Percentiles rank a stretch among this genome's conserved stretches.
These are phyloP conservation scores for Juncus inflexus DNA, from an alignment of 176 grass and related monocot species.

Conservation along the genomic window DNA sequence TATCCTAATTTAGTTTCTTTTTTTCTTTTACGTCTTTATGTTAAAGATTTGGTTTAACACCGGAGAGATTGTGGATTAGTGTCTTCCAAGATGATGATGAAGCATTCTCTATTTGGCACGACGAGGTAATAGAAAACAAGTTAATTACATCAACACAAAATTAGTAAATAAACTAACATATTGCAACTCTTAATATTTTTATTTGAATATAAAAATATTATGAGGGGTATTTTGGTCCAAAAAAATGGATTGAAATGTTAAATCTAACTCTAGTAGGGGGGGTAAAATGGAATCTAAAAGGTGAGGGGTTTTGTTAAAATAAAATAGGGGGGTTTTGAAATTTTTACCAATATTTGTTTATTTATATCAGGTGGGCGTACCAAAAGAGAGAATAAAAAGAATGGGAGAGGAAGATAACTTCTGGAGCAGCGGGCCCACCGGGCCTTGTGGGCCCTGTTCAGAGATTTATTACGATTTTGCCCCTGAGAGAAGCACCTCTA, in stretches of 20 bases:
- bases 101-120: slow-evolving; percentile 87
- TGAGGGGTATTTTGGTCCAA: too few species aligned
- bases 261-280: too few species aligned
- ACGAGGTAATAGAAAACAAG: slow-evolving; percentile 42
- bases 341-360: not conserved
- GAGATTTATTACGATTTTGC: slow-evolving; percentile 99
- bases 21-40: slow-evolving; percentile 20
- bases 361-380: slow-evolving; percentile 68
- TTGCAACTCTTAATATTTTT: slow-evolving; percentile 6
- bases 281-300: too few species aligned
- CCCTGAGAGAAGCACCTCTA: slow-evolving; percentile 64
- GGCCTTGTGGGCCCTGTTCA: slow-evolving; percentile 94
- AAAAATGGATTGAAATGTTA: not conserved
- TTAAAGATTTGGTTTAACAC: slow-evolving; percentile 63
- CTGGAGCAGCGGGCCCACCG: slow-evolving; percentile 88
- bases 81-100: slow-evolving; percentile 90
- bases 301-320: too few species aligned
- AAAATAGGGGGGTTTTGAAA: too few species aligned
- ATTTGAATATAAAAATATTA: not conserved
- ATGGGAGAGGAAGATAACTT: slow-evolving; percentile 97
- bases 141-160: slow-evolving; percentile 20
- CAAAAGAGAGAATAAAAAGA: slow-evolving; percentile 83
- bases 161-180: not conserved
- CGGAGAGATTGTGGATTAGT: slow-evolving; percentile 97
- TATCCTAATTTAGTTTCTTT: slow-evolving; percentile 10